A percentile compares a stretch with the other conserved stretches of the same genome.
These are phyloP conservation scores for Penicillium desertorum DNA, from an alignment of 495 filamentous ascomycete species.

Conservation along the genomic window DNA sequence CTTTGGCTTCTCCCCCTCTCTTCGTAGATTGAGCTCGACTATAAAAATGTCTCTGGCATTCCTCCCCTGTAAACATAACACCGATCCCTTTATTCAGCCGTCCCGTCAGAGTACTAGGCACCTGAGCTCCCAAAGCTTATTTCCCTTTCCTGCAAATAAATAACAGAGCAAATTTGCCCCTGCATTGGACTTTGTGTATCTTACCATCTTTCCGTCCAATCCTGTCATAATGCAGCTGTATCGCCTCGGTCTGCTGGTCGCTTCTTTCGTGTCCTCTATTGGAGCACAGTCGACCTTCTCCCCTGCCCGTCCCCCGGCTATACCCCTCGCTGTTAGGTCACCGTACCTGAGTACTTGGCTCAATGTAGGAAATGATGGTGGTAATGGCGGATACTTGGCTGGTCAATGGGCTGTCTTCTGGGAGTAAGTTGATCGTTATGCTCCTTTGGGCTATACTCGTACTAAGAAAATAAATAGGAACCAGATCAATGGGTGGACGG, in stretches of 20 bases:
- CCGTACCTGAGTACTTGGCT: slow-evolving; percentile 60
- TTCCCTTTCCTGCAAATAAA: slow-evolving; percentile 16
- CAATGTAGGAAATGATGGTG: slow-evolving; percentile 50
- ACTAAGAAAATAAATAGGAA: slow-evolving; percentile 32
- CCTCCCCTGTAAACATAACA: slow-evolving; percentile 30
- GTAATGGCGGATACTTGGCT: slow-evolving; percentile 58
- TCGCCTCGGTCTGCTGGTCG: slow-evolving; percentile 26
- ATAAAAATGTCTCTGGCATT: slow-evolving; percentile 39
- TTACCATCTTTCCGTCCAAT: slow-evolving; percentile 14
- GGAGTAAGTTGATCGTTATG: slow-evolving; percentile 42
- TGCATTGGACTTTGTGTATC: slow-evolving; percentile 25
- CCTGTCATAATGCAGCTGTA: slow-evolving; percentile 33
- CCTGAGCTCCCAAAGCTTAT: slow-evolving; percentile 10
- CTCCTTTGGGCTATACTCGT: not conserved
- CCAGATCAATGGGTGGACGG: slow-evolving; percentile 54
- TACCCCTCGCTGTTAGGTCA: slow-evolving; percentile 58
- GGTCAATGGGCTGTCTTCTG: slow-evolving; percentile 59
- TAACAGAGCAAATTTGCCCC: slow-evolving; percentile 25
- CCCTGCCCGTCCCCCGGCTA: slow-evolving; percentile 55
- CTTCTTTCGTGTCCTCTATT: slow-evolving; percentile 27
- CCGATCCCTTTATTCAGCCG: slow-evolving; percentile 25
- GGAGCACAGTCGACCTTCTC: slow-evolving; percentile 48
- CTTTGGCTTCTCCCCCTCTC: slow-evolving; percentile 15
- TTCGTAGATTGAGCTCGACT: slow-evolving; percentile 27
- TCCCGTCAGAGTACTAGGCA: slow-evolving; percentile 12